Evolutionary conservation across 164 flowering plant species (phyloP).

Genomic region (Piper betle): DNA sequence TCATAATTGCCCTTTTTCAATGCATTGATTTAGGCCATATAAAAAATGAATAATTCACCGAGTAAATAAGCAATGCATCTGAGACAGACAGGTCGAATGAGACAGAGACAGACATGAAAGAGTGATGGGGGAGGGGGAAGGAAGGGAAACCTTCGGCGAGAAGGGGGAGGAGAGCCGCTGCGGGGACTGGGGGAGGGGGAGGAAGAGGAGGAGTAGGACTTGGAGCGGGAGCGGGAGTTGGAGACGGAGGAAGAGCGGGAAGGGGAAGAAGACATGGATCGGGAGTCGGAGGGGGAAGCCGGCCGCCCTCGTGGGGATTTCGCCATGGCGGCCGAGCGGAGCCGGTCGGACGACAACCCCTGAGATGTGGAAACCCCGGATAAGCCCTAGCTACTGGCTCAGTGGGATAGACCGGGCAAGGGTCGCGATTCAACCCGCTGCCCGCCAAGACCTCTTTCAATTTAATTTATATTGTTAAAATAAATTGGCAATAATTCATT

Average conservation of each 20-base stretch:
- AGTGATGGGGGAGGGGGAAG: too few relatives aligned
- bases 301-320: slow-evolving; percentile 31
- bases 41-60: too few relatives aligned
- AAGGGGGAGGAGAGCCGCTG: neutral
- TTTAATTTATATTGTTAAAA: too few relatives aligned
- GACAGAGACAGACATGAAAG: neutral
- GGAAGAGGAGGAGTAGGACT: slow-evolving; percentile 35
- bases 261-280: too few relatives aligned
- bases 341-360: too few relatives aligned
- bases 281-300: slow-evolving; percentile 20
- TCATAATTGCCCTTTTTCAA: neutral
- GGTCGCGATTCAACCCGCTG: too few relatives aligned
- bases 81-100: neutral
- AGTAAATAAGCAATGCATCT: neutral
- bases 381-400: too few relatives aligned
- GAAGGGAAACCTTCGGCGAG: neutral
- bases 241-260: slow-evolving; percentile 26
- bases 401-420: too few relatives aligned
- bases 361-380: too few relatives aligned
- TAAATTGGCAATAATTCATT: too few relatives aligned
- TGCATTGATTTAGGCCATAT: neutral
- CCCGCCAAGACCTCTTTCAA: too few relatives aligned
- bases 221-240: slow-evolving; percentile 39
- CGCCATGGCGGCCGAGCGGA: slow-evolving; percentile 16
- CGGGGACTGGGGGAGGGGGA: neutral